Base-by-base conservation (phyloP, 140 eudicot genomes). In the Oenanthe javanica region DNA sequence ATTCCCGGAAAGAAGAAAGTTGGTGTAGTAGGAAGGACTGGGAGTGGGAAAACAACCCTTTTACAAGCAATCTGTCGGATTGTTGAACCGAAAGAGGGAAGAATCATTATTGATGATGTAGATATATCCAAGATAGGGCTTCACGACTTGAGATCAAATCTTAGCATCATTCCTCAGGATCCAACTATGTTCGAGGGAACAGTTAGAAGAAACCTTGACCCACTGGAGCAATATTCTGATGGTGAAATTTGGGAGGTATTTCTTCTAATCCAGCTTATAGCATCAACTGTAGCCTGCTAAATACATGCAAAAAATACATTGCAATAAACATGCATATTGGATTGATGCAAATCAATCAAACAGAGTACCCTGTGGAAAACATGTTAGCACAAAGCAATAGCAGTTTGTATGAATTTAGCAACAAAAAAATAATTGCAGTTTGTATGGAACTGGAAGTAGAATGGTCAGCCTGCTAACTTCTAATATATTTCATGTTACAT, bases 1-100 rank as follows among this genome's bases (percentile, higher is more conserved):
- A 92, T 94, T 80, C 99, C 97, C 0, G 97, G 99, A 74, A 90
- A 81, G 77, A 90, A 86, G 82, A 90, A 90, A 81, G 87, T 88
- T 15, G 95, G 95, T 14, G 95, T 90, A 55, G 95, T 90, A 63
- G 92, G 95, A 77, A 90, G 95, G 81, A 90, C 95, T 1, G 95
- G 95, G 69, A 90, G 90, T 40, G 95, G 95, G 63, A 90, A 90
- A 81, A 88, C 95, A 16, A 90, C 95, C 46, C 88, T 90, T 49
- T 86, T 88, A 84, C 94, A 90, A 84, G 92, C 94, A n/a, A 79
- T 90, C 49, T 90, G 88, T 50, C 82, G 94, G 51, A 84, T 88
- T 72, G 87, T 90, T n/a, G 94, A 90, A 78, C 92, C 94, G 14
- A 81, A 85, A 27, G 86, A 86, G 77, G 95, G 95, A 75, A 86